Evolutionary conservation across 257 asterid genomes (phyloP), one percentile per base, ranked within the genome.

Genomic region (Echites panduratus): DNA sequence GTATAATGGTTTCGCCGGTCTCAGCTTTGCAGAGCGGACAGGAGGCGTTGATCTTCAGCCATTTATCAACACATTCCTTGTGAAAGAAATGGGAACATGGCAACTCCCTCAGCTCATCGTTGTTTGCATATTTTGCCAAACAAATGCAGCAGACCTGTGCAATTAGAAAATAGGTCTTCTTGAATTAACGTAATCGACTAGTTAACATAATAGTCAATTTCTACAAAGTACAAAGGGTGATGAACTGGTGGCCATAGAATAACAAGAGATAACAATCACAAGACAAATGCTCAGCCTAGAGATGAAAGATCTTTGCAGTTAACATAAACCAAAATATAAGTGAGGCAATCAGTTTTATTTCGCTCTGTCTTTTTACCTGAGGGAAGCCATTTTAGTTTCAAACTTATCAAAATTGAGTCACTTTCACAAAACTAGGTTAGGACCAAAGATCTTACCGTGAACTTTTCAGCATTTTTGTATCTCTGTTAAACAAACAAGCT

Each of bases 11-110:
- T 77, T 89, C 93, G 22, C 96, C 98, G 62, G 89, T 97, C 75
- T 91, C 97, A 5, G 93, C 89, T 82, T 94, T 94, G 89, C 99
- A 94, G 53, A 94, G 95, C 20, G 99, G 98, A 77, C 99, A 94
- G 0, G 92, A 62, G 9, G 97, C 95, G 44, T 91, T 94, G 83
- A 94, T 86, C 76, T 88, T 88, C 76, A 94, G 88, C 99, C 99
- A 94, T 80, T 94, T 91, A 74, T 91, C 99, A 7, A 94, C 96
- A 29, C 99, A 94, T 50, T 91, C 97, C 81, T 87, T 91, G 95
- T 91, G 97, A 73, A 94, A 87, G 87, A 88, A 89, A 84, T 94
- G 99, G 50, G 87, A 73, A 80, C 98, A 94, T 4, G 96, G 93
- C 68, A 94, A 75, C 81, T 91, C 98, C 48, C 90, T 89, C 53